Conservation (phyloP, 257 asterid genomes). For the Jacaranda mimosifolia region DNA sequence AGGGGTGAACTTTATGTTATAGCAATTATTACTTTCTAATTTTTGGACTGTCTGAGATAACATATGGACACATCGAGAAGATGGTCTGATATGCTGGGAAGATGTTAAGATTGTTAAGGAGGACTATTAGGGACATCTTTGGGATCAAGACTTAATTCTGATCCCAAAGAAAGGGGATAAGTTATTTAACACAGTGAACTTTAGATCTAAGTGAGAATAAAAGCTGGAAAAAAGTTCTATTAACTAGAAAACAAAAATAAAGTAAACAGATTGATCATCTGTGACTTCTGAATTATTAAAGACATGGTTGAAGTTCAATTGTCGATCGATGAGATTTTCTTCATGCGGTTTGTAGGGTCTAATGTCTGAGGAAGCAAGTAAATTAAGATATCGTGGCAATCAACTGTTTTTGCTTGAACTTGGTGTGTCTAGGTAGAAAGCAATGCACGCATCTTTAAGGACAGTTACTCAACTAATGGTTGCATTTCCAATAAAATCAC, state of each 20-base stretch:
- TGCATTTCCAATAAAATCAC: too few species aligned
- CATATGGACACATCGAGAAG: not conserved
- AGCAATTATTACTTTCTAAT: not conserved
- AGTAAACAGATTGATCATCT: not conserved
- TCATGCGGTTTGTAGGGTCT: too few species aligned
- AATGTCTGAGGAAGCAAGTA: too few species aligned
- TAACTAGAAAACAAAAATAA: not conserved
- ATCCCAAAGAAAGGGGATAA: not conserved
- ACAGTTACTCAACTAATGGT: too few species aligned
- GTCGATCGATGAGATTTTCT: too few species aligned
- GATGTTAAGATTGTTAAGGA: not conserved
- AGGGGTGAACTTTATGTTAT: not conserved
- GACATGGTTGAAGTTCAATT: too few species aligned
- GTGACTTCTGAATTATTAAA: not conserved
- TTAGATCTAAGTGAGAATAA: not conserved
- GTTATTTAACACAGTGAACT: not conserved
- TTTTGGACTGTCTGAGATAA: constrained; percentile 23
- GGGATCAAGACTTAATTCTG: not conserved
- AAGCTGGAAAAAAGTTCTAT: not conserved
- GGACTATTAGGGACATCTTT: not conserved
- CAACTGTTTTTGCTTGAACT: too few species aligned
- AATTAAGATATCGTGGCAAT: too few species aligned
- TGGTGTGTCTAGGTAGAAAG: too few species aligned
- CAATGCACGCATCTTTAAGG: too few species aligned
- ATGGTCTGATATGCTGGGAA: not conserved